phyloP scores from a whole-genome alignment of 1,284 basidiomycete genomes.

The Marasmius tenuissimus region DNA sequence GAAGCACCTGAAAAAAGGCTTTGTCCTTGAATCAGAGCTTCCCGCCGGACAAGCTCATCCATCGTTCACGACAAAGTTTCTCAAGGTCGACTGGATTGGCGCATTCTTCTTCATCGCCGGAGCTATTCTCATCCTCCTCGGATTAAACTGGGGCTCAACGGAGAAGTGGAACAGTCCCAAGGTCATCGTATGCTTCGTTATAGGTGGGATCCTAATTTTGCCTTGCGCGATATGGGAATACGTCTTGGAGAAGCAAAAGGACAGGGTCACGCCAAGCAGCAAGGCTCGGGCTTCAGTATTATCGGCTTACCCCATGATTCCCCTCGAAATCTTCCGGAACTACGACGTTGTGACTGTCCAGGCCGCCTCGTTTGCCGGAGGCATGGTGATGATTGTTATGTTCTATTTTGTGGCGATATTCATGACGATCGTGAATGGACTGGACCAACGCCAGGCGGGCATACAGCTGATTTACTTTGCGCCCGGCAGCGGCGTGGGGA shows the following conservation, averaged over 20 bases:
- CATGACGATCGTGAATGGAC: slow-evolving; percentile 42
- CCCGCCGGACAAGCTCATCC: slow-evolving; percentile 14
- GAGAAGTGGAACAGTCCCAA: slow-evolving; percentile 32
- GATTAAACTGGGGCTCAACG: slow-evolving; percentile 37
- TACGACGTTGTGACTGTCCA: slow-evolving; percentile 25
- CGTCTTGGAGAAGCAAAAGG: slow-evolving; percentile 30
- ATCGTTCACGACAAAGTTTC: slow-evolving; percentile 32
- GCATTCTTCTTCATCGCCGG: slow-evolving; percentile 37
- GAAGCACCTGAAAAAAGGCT: slow-evolving; percentile 23
- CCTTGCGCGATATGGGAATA: slow-evolving; percentile 41
- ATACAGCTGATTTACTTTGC: slow-evolving; percentile 49
- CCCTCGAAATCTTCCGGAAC: slow-evolving; percentile 4
- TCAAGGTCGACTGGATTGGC: slow-evolving; percentile 47
- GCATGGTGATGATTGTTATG: slow-evolving; percentile 51
- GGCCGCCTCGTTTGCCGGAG: slow-evolving; percentile 38
- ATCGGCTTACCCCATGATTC: slow-evolving; percentile 21
- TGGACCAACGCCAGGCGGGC: slow-evolving; percentile 37
- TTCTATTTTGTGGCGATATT: slow-evolving; percentile 56
- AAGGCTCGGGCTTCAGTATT: slow-evolving; percentile 21
- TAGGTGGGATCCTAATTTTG: slow-evolving; percentile 37
- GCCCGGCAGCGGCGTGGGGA: slow-evolving; percentile 38
- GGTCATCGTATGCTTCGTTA: slow-evolving; percentile 34
- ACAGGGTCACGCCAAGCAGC: background rate
- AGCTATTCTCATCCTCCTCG: slow-evolving; percentile 37
- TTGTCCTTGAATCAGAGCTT: slow-evolving; percentile 17